Percentiles rank a stretch among this genome's conserved stretches.
Conservation (phyloP, 2,329 filamentous ascomycete species). For the Cordyceps javanica region DNA sequence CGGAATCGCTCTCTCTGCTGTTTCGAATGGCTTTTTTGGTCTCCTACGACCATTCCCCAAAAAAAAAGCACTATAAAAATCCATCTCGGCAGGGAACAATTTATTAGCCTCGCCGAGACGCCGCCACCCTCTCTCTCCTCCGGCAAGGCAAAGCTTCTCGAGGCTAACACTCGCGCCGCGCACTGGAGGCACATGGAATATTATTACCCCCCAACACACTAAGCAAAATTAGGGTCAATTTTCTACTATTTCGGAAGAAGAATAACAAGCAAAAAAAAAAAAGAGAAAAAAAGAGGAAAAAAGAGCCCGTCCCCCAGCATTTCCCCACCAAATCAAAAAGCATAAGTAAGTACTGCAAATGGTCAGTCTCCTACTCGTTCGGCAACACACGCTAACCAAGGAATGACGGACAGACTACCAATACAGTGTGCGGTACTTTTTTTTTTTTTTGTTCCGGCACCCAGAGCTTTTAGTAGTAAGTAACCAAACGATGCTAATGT, state of each 20-base stretch:
- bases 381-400: neutral
- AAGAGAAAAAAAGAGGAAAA: too few relatives aligned
- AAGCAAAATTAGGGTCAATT: neutral
- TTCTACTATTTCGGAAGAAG: neutral
- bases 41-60: neutral
- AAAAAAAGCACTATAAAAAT: neutral
- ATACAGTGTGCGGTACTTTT: too few relatives aligned
- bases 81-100: neutral
- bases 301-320: too few relatives aligned
- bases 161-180: neutral
- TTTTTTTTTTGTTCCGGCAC: too few relatives aligned
- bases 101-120: neutral
- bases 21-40: neutral
- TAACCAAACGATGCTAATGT: neutral
- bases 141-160: neutral
- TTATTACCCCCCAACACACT: too few relatives aligned
- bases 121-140: neutral
- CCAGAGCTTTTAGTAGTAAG: neutral
- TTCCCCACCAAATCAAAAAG: neutral
- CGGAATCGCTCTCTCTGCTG: conserved; percentile 3
- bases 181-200: neutral
- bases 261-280: too few relatives aligned
- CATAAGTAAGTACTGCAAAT: conserved; percentile 1
- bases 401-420: too few relatives aligned
- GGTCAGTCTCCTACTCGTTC: conserved; percentile 6